Conservation (phyloP, 2,329 filamentous ascomycete species). For the Penicillium italicum region DNA sequence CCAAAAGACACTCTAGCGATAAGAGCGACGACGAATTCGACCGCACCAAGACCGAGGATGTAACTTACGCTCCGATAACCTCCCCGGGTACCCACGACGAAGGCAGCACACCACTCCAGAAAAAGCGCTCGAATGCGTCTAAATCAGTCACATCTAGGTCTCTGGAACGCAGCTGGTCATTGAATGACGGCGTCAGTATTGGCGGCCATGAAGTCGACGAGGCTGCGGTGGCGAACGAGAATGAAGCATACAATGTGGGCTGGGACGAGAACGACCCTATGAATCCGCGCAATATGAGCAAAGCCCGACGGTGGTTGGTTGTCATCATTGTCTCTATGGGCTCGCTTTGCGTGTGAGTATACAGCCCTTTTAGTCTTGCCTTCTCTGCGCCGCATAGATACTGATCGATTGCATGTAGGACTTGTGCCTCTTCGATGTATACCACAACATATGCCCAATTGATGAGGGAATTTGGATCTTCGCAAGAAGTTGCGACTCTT, state of each 20-base stretch:
- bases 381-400: not conserved
- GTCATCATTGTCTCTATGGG: conserved; percentile 69
- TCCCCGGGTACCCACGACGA: conserved; percentile 13
- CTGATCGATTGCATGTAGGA: conserved; percentile 48
- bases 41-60: conserved; percentile 8
- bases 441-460: conserved; percentile 77
- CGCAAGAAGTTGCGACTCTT: conserved; percentile 69
- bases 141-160: conserved; percentile 9
- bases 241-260: conserved; percentile 60
- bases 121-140: conserved; percentile 22
- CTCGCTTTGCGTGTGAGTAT: conserved; percentile 76
- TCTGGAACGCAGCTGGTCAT: conserved; percentile 35
- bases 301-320: conserved; percentile 72
- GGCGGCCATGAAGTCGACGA: conserved; percentile 21
- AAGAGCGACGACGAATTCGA: conserved; percentile 12
- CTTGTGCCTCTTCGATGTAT: conserved; percentile 83
- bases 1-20: not conserved
- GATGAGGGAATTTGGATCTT: conserved; percentile 67
- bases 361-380: not conserved
- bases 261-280: conserved; percentile 74
- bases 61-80: conserved; percentile 24
- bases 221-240: conserved; percentile 20
- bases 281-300: conserved; percentile 67
- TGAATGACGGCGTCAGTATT: conserved; percentile 35
- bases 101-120: conserved; percentile 15